Conservation (phyloP, 805 yeast genomes). For the Brettanomyces custersianus region DNA sequence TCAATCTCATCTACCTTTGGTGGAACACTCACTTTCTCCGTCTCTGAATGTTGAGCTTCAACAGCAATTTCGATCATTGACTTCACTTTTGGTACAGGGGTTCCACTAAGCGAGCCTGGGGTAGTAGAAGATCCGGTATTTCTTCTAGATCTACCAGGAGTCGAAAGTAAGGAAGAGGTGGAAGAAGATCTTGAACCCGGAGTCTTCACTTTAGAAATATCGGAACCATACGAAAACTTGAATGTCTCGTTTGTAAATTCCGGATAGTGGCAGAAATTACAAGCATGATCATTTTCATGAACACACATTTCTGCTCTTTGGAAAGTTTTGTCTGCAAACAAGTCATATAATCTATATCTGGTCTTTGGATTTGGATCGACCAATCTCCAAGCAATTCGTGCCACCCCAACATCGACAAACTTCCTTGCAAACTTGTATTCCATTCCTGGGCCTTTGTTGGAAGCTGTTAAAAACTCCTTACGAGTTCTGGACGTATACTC, state of each 20-base stretch:
- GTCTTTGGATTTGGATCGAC: conserved; percentile 53
- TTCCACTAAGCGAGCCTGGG: conserved; percentile 1
- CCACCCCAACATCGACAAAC: conserved; percentile 51
- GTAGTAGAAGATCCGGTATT: conserved; percentile 1
- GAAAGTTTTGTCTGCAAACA: conserved; percentile 65
- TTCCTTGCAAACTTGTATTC: conserved; percentile 65
- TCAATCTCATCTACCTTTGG: not conserved
- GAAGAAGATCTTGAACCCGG: conserved; percentile 7
- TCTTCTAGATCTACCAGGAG: conserved; percentile 1
- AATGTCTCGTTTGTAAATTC: conserved; percentile 2
- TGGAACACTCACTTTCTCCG: not conserved
- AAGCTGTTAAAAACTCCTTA: conserved; percentile 35
- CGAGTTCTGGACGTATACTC: conserved; percentile 23
- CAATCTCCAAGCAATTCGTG: conserved; percentile 73
- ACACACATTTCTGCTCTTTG: conserved; percentile 53
- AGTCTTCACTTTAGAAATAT: too few species aligned
- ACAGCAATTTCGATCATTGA: conserved; percentile 4
- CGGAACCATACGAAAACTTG: conserved; percentile 1
- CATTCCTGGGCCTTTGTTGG: conserved; percentile 51
- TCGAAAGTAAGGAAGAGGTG: conserved; percentile 3
- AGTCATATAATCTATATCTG: conserved; percentile 49
- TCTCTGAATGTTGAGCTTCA: not conserved
- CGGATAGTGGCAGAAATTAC: conserved; percentile 11
- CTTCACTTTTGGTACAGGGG: conserved; percentile 1
- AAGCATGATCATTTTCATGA: conserved; percentile 32